Evolutionary conservation across 2,329 filamentous ascomycete species (phyloP), one percentile per base, ranked within the genome.

Genomic region (Hypoxylon sp.): DNA sequence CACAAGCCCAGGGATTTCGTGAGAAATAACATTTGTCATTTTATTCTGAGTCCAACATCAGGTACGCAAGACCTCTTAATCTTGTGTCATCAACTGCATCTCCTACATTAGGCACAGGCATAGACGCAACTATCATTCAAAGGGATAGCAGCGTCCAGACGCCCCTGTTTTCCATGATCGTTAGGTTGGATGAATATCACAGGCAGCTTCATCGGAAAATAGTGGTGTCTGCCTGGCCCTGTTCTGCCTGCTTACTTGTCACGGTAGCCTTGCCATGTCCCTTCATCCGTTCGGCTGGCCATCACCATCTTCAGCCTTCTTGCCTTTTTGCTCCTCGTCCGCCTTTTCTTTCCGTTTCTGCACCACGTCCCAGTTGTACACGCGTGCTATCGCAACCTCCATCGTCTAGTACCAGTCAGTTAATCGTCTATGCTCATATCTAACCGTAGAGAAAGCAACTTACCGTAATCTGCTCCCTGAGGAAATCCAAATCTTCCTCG

Each of bases 351-450:
- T 97, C 67, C 95, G 83, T 77, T 96, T 91, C 80, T 97, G 91
- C 38, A 94, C 91, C 3, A 99, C 92, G 71, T 99, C 95, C 94
- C 95, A 98, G 76, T 99, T 99, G 77, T 99, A 98, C n/a, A 99
- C 93, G 64, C 95, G 84, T 18, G 95, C 95, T 35, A 94, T 92
- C 3, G 95, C 95, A 27, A 99, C 95, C 76, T 99, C 95, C 81
- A 99, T 88, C 0, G 93, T 97, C 91, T 96, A 66, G n/a, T 37
- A 9, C 29, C 29, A 20, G 46, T 60, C 26, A 62, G 48, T 20
- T 38, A 6, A 33, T 11, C 13, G 15, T 17, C 18, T 55, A 35
- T 6, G 4, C 20, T 13, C 20, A 15, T 7, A 24, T 15, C 7
- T 9, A 21, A 2, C 20, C 9, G 17, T 27, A 5, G 7, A 42